Evolutionary conservation across 495 filamentous ascomycete species (phyloP).

Genomic region (Penicillium manginii): DNA sequence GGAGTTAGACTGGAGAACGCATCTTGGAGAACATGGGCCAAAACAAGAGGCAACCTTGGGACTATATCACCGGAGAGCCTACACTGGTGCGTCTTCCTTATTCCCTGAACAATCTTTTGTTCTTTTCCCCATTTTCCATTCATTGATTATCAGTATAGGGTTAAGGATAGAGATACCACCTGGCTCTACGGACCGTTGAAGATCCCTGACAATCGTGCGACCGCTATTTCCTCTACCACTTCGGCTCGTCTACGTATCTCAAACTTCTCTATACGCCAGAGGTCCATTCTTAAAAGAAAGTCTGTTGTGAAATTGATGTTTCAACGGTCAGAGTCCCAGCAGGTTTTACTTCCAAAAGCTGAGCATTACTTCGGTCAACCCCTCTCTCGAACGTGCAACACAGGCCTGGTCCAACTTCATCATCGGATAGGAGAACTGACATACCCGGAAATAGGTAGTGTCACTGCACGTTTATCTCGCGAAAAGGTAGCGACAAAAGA

Average conservation of each 20-base stretch:
- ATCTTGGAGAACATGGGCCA: not conserved
- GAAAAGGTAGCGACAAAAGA: not conserved
- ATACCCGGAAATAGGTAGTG: not conserved
- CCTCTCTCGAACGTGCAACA: not conserved
- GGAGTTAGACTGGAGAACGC: not conserved
- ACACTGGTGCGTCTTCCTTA: not conserved
- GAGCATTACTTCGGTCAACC: not conserved
- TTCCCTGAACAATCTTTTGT: not conserved
- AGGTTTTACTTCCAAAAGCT: not conserved
- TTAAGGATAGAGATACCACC: not conserved
- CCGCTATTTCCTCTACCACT: not conserved
- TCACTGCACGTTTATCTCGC: not conserved
- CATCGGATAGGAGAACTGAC: not conserved
- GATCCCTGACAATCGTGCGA: not conserved
- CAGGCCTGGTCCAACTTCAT: not conserved
- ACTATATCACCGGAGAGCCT: not conserved
- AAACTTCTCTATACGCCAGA: not conserved
- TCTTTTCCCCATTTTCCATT: not conserved
- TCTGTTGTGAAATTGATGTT: not conserved
- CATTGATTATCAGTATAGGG: not conserved
- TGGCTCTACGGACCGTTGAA: not conserved
- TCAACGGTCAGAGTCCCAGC: not conserved
- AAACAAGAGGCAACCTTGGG: not conserved
- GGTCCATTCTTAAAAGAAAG: not conserved
- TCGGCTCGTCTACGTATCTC: not conserved